Base-by-base conservation (phyloP, 441 rosid species). In the Bruguiera hainesii region DNA sequence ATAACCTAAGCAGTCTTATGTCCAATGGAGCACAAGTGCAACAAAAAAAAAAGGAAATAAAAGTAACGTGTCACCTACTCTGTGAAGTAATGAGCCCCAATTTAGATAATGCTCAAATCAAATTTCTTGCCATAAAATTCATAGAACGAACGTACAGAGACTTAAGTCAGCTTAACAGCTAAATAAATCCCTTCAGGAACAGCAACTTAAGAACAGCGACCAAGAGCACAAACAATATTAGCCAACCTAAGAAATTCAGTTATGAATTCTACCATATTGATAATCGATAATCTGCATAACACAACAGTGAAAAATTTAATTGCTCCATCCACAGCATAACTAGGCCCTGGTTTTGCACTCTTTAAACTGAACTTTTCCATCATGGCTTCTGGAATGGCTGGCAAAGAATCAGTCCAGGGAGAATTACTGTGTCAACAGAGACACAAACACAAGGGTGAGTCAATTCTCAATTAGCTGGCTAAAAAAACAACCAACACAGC, bases 131-230 rank as follows among this genome's bases (percentile, higher is more conserved):
- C 9, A 7, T 33, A 0, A 28, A 7, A 59, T 6, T 6, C 5
- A 29, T 50, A 5, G 28, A 30, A 46, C 3, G 13, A 59, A 37
- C 42, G 10, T 35, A 35, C 1, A 60, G 30, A 71, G 57, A 78
- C 94, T 83, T 80, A 92, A 97, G 95, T 95, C 64, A 92, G 63
- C 37, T 95, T 95, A 63, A 92, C 99, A 78, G 97, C 99, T 69
- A 95, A 78, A 16, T 97, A 98, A 64, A 95, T 93, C 71, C 98
- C 98, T 79, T 95, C 99, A 71, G 99, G 99, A 66, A 95, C 97
- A 78, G 92, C 98, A 50, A 95, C 97, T 26, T 26, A 50, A 89
- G 95, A 75, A 95, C 89, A 23, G 99, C 92, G 29, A 90, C 97
- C 99, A 92, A 76, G 59, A 84, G 71, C 18, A 65, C 4, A 59